Conservation (phyloP, 306 rosid species). For the Lathyrus sativus region DNA sequence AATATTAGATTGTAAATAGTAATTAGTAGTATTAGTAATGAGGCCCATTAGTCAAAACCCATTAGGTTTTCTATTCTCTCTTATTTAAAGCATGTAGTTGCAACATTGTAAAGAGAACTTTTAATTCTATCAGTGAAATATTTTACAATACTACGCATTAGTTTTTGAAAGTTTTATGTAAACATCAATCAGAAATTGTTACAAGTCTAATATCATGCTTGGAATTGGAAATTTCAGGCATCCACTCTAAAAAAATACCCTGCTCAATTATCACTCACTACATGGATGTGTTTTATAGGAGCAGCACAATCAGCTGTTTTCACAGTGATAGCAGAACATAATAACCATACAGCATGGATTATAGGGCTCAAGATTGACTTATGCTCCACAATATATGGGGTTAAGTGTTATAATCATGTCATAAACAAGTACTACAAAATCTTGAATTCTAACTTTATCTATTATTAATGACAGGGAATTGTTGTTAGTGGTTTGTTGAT, state of each 20-base stretch:
- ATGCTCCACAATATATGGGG: slow-evolving; percentile 70
- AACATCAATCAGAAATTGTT: not conserved
- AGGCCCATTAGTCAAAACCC: no score
- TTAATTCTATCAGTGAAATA: no score
- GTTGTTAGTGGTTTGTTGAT: no score
- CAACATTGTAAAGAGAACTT: no score
- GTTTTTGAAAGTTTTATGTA: not conserved
- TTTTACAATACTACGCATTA: no score
- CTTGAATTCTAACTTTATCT: no score
- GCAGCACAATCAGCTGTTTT: slow-evolving; percentile 79
- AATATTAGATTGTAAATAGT: no score
- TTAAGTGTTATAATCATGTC: slow-evolving; percentile 43
- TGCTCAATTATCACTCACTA: slow-evolving; percentile 72
- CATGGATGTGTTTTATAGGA: slow-evolving; percentile 80
- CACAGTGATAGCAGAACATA: slow-evolving; percentile 48
- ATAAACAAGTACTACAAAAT: no score
- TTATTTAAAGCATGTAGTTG: no score
- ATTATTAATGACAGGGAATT: no score
- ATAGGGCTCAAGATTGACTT: slow-evolving; percentile 73
- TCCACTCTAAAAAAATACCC: slow-evolving; percentile 75
- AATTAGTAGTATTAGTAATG: no score
- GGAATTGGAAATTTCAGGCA: slow-evolving; percentile 54
- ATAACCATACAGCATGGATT: slow-evolving; percentile 62
- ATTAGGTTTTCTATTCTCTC: no score
- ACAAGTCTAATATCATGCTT: not conserved